Conservation (phyloP, 2,329 filamentous ascomycete genomes). For the Diaporthe sp. region DNA sequence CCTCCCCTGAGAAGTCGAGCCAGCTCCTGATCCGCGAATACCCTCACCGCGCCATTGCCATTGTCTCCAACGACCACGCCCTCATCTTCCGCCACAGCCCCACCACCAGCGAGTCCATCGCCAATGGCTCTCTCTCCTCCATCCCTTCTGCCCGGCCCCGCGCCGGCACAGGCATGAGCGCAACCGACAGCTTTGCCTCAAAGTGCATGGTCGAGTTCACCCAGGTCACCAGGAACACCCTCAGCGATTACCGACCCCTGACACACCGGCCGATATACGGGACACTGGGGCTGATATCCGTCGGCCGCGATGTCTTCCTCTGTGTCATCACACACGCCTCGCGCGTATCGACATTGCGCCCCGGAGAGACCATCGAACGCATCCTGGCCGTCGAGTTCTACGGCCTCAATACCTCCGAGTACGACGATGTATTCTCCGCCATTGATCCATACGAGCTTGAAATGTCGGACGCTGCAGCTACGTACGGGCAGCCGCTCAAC, state of each 20-base stretch:
- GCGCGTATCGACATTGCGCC: slow-evolving; percentile 84
- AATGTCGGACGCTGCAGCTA: slow-evolving; percentile 60
- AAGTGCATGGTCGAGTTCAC: slow-evolving; percentile 92
- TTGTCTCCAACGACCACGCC: slow-evolving; percentile 83
- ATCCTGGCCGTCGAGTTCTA: slow-evolving; percentile 93
- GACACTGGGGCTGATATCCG: slow-evolving; percentile 88
- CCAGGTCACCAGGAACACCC: slow-evolving; percentile 72
- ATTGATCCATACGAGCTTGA: slow-evolving; percentile 67
- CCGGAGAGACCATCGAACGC: slow-evolving; percentile 89
- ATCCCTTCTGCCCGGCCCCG: slow-evolving; percentile 62
- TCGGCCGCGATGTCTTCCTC: slow-evolving; percentile 88
- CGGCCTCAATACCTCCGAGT: slow-evolving; percentile 88
- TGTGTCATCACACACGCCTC: slow-evolving; percentile 87
- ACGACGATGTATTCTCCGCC: slow-evolving; percentile 78
- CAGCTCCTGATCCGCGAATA: slow-evolving; percentile 88
- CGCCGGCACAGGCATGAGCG: slow-evolving; percentile 51
- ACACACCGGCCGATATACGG: slow-evolving; percentile 83
- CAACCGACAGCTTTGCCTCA: slow-evolving; percentile 62
- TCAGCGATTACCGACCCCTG: slow-evolving; percentile 83
- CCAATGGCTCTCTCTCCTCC: slow-evolving; percentile 72
- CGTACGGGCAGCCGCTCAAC: slow-evolving; percentile 67
- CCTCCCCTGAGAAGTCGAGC: slow-evolving; percentile 73
- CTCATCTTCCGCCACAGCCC: slow-evolving; percentile 87
- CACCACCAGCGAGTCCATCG: slow-evolving; percentile 70
- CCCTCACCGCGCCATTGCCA: slow-evolving; percentile 88